phyloP scores from a whole-genome alignment of 805 yeast species.

The Candida anglica region DNA sequence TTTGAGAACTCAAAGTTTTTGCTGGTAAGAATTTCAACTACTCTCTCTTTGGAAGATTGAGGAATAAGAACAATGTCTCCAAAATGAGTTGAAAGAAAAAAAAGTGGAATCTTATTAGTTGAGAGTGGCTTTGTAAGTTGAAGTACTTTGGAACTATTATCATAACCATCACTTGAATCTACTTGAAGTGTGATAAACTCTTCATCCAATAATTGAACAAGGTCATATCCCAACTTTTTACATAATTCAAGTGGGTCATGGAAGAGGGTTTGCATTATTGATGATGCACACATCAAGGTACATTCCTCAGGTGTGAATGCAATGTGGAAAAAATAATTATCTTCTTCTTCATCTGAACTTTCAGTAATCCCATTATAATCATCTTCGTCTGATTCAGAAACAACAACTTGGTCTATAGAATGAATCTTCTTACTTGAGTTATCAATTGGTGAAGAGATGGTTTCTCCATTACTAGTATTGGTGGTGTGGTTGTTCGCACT shows the following conservation, averaged over 20 bases:
- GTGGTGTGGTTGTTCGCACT: too few species aligned
- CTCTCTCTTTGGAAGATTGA: conserved; percentile 36
- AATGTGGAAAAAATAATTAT: conserved; percentile 51
- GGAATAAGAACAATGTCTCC: conserved; percentile 65
- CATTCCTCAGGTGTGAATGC: conserved; percentile 63
- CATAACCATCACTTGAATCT: conserved; percentile 55
- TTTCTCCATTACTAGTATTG: too few species aligned
- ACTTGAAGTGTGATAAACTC: conserved; percentile 53
- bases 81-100: conserved; percentile 60
- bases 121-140: conserved; percentile 59
- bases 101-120: conserved; percentile 51
- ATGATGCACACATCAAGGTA: conserved; percentile 50
- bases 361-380: conserved; percentile 9
- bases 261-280: conserved; percentile 35
- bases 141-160: conserved; percentile 47
- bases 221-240: conserved; percentile 23
- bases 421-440: conserved; percentile 1
- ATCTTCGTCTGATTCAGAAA: conserved; percentile 6
- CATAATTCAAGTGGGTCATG: conserved; percentile 34
- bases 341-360: conserved; percentile 21
- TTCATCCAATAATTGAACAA: conserved; percentile 38
- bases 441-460: conserved; percentile 1
- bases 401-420: conserved; percentile 3
- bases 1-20: conserved; percentile 43
- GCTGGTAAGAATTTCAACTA: conserved; percentile 40